Percentiles rank a stretch among this genome's conserved stretches.
Evolutionary conservation across 345 rosid species (phyloP).

Genomic region (Ricinus communis): DNA sequence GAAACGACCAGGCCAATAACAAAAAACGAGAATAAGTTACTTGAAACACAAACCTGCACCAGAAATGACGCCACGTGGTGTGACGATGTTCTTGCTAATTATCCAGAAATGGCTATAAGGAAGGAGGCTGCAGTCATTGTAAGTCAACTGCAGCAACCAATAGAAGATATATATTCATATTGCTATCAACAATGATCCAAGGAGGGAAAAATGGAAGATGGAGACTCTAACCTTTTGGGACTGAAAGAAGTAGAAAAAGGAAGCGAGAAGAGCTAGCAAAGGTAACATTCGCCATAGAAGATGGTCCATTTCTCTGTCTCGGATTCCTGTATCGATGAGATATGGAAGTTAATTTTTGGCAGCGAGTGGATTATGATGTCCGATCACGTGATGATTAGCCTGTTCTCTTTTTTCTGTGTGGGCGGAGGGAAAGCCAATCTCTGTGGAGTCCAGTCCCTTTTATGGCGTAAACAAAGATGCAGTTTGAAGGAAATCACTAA

Average conservation of each 20-base stretch:
- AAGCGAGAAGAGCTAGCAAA: constrained; percentile 46
- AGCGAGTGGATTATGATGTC: no score
- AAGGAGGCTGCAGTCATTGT: constrained; percentile 65
- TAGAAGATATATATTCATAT: no score
- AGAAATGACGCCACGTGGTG: constrained; percentile 63
- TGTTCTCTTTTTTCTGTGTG: no score
- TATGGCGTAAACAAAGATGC: no score
- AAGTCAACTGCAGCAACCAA: constrained; percentile 36
- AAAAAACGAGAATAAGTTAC: no score
- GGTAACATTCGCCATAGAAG: constrained; percentile 60
- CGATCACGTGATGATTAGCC: background rate
- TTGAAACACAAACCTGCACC: constrained; percentile 62
- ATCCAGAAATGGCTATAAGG: constrained; percentile 69
- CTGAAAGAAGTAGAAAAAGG: constrained; percentile 41
- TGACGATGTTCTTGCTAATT: constrained; percentile 67
- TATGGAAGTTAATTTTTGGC: background rate
- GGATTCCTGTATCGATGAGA: background rate
- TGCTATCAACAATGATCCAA: background rate
- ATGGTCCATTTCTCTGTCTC: constrained; percentile 34
- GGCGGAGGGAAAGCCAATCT: no score
- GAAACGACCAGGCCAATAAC: background rate
- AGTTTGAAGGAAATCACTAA: no score
- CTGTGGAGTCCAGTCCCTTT: no score
- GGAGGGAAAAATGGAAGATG: background rate
- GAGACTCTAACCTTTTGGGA: constrained; percentile 47